Evolutionary conservation across 345 rosid genomes (phyloP).

Genomic region (Citrus cavaleriei): DNA sequence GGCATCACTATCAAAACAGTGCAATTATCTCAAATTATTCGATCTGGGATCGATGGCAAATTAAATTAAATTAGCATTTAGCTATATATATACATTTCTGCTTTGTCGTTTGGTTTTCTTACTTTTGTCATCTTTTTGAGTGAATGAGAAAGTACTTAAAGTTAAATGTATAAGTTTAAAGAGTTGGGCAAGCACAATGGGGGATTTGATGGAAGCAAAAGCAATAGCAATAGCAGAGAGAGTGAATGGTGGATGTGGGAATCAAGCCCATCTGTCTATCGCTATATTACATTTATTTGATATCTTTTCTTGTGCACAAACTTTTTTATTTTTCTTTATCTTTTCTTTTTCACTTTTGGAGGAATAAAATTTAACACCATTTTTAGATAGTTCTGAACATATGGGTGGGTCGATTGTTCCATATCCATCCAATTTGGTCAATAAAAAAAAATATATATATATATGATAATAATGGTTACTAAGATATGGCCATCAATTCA

Average conservation of each 20-base stretch:
- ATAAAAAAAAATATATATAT: neutral
- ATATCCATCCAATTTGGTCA: constrained; percentile 19
- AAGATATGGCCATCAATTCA: constrained; percentile 13
- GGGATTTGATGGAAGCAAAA: constrained; percentile 6
- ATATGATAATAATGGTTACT: constrained; percentile 8
- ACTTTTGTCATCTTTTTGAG: neutral
- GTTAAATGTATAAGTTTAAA: neutral
- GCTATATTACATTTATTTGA: constrained; percentile 18
- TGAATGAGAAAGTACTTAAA: neutral
- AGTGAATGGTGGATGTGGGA: constrained; percentile 13
- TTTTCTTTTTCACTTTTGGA: neutral
- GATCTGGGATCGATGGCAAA: neutral
- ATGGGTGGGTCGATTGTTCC: constrained; percentile 21
- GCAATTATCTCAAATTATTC: neutral
- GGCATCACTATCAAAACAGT: neutral
- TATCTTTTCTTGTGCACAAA: constrained; percentile 14
- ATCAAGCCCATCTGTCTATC: constrained; percentile 28
- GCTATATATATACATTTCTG: neutral
- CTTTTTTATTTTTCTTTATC: neutral
- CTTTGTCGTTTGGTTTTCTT: neutral
- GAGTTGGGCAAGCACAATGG: neutral
- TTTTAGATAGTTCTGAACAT: constrained; percentile 19
- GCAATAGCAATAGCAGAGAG: neutral
- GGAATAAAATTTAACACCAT: constrained; percentile 9
- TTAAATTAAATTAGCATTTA: neutral